Conservation (phyloP, 78 protist species). For the Planoprotostelium fungivorum region DNA sequence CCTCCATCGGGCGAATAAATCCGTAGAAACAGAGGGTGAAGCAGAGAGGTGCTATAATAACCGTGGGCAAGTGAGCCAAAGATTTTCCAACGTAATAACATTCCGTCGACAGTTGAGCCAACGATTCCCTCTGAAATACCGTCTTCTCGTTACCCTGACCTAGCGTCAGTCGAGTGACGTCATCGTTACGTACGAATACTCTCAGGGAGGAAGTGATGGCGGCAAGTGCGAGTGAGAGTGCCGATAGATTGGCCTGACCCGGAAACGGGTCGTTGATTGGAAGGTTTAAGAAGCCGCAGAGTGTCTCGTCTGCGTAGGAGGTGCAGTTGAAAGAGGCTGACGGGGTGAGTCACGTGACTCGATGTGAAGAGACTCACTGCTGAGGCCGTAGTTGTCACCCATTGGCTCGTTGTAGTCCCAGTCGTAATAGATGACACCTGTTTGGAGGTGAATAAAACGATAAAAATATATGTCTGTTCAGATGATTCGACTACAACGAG, state of each 20-base stretch:
- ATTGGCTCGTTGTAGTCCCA: background rate
- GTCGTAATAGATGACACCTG: background rate
- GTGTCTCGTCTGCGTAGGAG: background rate
- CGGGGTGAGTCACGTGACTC: too few species aligned
- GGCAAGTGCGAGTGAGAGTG: conserved; percentile 4
- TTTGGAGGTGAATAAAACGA: background rate
- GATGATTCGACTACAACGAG: background rate
- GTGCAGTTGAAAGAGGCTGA: background rate
- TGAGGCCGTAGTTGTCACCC: background rate
- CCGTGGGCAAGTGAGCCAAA: conserved; percentile 7
- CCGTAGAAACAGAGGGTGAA: background rate
- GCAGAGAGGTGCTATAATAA: background rate
- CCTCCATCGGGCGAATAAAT: background rate
- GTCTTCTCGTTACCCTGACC: background rate
- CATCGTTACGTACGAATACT: background rate
- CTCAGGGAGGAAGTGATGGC: background rate
- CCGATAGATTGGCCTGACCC: conserved; percentile 5
- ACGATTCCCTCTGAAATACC: conserved; percentile 9
- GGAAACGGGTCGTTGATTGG: conserved; percentile 6
- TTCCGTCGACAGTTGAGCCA: background rate
- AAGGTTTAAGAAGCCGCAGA: background rate
- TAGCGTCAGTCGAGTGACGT: background rate
- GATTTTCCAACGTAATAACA: conserved; percentile 10
- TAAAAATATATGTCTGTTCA: background rate
- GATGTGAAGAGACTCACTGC: too few species aligned